Percentiles rank a stretch among this genome's conserved stretches.
phyloP scores from a whole-genome alignment of 2,329 filamentous ascomycete species.

The Saccharata proteae region DNA sequence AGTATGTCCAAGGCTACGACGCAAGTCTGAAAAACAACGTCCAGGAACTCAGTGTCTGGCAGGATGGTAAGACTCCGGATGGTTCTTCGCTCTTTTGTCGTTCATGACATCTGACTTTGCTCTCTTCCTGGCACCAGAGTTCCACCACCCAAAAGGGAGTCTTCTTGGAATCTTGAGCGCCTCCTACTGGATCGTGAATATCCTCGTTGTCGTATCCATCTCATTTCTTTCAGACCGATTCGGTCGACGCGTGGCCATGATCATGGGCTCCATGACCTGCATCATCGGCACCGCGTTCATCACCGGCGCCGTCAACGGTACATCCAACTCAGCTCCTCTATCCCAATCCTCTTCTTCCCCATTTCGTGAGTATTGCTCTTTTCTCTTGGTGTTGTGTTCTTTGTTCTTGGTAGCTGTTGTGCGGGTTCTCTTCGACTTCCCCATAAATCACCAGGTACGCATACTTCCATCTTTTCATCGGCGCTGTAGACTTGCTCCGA shows the following conservation, averaged over 20 bases:
- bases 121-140: no score
- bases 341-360: no score
- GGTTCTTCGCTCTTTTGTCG: background rate
- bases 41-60: conserved; percentile 3
- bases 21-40: conserved; percentile 7
- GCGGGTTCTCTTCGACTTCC: no score
- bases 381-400: no score
- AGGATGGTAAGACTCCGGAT: no score
- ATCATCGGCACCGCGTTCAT: conserved; percentile 3
- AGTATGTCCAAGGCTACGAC: conserved; percentile 7
- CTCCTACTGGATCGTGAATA: conserved; percentile 7
- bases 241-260: conserved; percentile 4
- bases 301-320: conserved; percentile 3
- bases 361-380: no score
- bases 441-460: no score
- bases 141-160: conserved; percentile 3
- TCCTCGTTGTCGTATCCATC: conserved; percentile 5
- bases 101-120: background rate
- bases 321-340: no score
- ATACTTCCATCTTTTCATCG: no score
- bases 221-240: conserved; percentile 4
- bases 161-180: conserved; percentile 6
- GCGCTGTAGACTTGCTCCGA: no score
- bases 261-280: conserved; percentile 3
- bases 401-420: no score